Conservation (phyloP, 2,329 filamentous ascomycete genomes). For the Colletotrichum tropicale region DNA sequence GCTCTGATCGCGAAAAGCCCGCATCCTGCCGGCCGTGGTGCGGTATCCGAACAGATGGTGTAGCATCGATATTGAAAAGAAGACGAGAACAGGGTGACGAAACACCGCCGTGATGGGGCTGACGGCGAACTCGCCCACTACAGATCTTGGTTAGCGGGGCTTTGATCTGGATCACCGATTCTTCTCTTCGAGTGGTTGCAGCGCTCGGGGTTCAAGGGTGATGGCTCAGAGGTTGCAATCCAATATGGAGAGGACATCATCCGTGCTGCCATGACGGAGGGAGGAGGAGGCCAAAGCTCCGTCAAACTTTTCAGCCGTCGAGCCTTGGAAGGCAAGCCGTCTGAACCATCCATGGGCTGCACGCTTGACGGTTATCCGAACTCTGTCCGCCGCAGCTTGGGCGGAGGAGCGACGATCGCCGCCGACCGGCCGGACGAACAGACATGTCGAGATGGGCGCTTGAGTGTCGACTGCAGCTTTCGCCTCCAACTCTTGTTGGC, state of each 20-base stretch:
- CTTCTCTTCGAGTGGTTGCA: background rate
- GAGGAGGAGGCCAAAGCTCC: background rate
- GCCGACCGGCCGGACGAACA: background rate
- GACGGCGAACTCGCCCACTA: slow-evolving; percentile 2
- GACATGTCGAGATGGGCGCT: background rate
- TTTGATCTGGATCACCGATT: slow-evolving; percentile 15
- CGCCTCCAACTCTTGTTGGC: background rate
- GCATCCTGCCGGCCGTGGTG: background rate
- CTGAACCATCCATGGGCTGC: background rate
- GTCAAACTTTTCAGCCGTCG: background rate
- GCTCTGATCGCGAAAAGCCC: slow-evolving; percentile 5
- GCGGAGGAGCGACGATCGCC: background rate
- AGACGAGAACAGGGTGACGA: slow-evolving; percentile 11
- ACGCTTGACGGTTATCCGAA: background rate
- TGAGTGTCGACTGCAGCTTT: background rate
- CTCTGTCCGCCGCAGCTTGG: background rate
- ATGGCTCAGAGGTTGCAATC: background rate
- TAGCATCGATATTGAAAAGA: slow-evolving; percentile 9
- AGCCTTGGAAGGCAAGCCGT: background rate
- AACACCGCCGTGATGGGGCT: slow-evolving; percentile 5
- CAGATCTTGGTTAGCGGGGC: slow-evolving; percentile 19
- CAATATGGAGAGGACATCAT: background rate
- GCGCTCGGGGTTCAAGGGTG: background rate
- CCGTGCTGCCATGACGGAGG: slow-evolving; percentile 1
- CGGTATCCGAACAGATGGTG: background rate